phyloP scores from a whole-genome alignment of 1,284 basidiomycete species.

The Boletellus sp. region DNA sequence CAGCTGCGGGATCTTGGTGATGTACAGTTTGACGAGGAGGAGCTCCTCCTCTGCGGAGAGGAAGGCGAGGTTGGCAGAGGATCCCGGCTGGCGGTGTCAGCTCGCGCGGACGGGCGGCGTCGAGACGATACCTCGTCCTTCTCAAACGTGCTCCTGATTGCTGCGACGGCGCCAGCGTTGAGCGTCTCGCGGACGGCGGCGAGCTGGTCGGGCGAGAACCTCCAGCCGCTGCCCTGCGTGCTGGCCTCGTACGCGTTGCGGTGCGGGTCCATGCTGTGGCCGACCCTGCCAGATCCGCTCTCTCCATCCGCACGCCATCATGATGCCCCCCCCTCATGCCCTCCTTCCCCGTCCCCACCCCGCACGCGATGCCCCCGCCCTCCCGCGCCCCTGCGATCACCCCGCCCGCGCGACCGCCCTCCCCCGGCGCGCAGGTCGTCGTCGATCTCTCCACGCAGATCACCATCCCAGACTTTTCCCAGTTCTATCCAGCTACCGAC shows the following conservation, averaged over 20 bases:
- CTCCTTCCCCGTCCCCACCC: background rate
- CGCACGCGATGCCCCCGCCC: background rate
- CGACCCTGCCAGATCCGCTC: too few species aligned
- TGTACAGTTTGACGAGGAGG: conserved; percentile 86
- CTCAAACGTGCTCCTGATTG: conserved; percentile 75
- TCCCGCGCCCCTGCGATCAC: conserved; percentile 1
- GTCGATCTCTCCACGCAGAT: conserved; percentile 49
- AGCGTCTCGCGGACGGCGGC: conserved; percentile 55
- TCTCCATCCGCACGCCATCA: too few species aligned
- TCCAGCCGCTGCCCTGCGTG: conserved; percentile 86
- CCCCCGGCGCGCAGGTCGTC: conserved; percentile 42
- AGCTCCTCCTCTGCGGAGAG: conserved; percentile 78
- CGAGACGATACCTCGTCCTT: conserved; percentile 66
- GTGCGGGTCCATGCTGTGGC: too few species aligned
- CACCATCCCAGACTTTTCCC: conserved; percentile 46
- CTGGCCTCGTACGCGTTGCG: conserved; percentile 68
- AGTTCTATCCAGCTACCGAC: conserved; percentile 38
- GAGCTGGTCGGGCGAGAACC: conserved; percentile 72
- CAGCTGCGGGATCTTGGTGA: conserved; percentile 81
- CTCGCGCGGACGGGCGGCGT: conserved; percentile 7
- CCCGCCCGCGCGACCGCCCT: conserved; percentile 3
- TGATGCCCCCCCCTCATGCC: background rate
- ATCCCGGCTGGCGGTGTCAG: conserved; percentile 21
- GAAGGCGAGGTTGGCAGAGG: conserved; percentile 20
- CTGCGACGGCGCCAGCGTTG: conserved; percentile 71